phyloP scores from a whole-genome alignment of 352 stramenopile species.

The Pythium insidiosum region DNA sequence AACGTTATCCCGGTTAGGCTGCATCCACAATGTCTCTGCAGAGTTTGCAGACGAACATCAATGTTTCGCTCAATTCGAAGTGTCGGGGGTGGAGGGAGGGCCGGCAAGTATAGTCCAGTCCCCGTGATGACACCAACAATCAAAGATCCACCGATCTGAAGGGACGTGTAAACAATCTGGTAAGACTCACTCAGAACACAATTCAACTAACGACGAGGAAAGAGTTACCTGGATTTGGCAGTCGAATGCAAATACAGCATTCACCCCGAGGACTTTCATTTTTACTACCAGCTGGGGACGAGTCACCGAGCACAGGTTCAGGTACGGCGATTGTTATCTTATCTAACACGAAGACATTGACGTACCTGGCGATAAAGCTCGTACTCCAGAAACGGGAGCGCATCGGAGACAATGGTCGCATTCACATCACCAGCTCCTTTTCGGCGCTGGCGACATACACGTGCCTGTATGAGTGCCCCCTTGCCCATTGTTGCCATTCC shows the following conservation, averaged over 20 bases:
- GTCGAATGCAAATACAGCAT: slow-evolving; percentile 93
- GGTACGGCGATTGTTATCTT: background rate
- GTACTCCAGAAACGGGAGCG: slow-evolving; percentile 97
- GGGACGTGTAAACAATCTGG: background rate
- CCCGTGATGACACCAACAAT: slow-evolving; percentile 89
- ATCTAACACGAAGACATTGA: background rate
- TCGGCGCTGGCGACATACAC: slow-evolving; percentile 90
- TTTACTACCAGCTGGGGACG: slow-evolving; percentile 70
- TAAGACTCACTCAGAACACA: no score
- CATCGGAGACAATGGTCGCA: slow-evolving; percentile 94
- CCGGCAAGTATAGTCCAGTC: slow-evolving; percentile 90
- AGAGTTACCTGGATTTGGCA: slow-evolving; percentile 88
- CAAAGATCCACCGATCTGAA: slow-evolving; percentile 73
- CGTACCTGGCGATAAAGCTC: slow-evolving; percentile 94
- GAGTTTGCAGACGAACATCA: slow-evolving; percentile 40
- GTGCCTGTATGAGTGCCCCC: slow-evolving; percentile 93
- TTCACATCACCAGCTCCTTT: slow-evolving; percentile 93
- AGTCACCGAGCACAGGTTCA: no score
- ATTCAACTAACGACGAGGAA: no score
- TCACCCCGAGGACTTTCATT: slow-evolving; percentile 92
- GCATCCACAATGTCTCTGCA: background rate
- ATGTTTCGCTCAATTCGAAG: slow-evolving; percentile 94
- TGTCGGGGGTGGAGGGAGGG: slow-evolving; percentile 90
- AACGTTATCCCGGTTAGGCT: no score
- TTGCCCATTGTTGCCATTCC: slow-evolving; percentile 85